Conservation (phyloP, 768 basidiomycete genomes). For the Rhodotorula toruloides region DNA sequence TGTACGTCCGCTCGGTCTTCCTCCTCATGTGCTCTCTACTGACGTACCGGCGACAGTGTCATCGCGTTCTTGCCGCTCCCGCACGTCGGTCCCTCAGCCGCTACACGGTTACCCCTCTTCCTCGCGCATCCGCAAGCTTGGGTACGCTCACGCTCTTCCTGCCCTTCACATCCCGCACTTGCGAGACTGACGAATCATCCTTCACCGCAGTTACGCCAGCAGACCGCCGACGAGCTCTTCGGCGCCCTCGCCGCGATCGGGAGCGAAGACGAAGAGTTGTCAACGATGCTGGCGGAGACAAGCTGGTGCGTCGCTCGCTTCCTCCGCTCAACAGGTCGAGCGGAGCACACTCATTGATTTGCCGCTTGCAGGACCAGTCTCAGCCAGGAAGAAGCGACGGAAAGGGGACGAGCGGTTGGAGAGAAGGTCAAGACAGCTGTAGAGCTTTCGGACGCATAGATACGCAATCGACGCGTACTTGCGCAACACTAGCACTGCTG, state of each 20-base stretch:
- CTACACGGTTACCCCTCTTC: constrained; percentile 57
- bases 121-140: constrained; percentile 70
- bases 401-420: no score
- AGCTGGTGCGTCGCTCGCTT: constrained; percentile 28
- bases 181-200: neutral
- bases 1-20: constrained; percentile 53
- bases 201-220: constrained; percentile 14
- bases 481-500: no score
- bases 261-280: constrained; percentile 37
- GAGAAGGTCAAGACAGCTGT: no score
- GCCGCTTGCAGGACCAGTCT: no score
- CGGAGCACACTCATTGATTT: no score
- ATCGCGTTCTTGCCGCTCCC: constrained; percentile 60
- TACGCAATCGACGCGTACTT: no score
- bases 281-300: constrained; percentile 48
- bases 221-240: constrained; percentile 29
- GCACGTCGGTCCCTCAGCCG: constrained; percentile 51
- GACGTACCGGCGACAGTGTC: constrained; percentile 51
- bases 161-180: neutral
- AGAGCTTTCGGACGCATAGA: no score
- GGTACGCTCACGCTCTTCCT: constrained; percentile 36
- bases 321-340: no score
- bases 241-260: constrained; percentile 1
- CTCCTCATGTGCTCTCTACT: constrained; percentile 12
- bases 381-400: no score